A percentile compares a stretch with the other conserved stretches of the same genome.
These are phyloP conservation scores for Phytophthora sp. DNA, from an alignment of 352 stramenopile genomes.

Conservation along the genomic window DNA sequence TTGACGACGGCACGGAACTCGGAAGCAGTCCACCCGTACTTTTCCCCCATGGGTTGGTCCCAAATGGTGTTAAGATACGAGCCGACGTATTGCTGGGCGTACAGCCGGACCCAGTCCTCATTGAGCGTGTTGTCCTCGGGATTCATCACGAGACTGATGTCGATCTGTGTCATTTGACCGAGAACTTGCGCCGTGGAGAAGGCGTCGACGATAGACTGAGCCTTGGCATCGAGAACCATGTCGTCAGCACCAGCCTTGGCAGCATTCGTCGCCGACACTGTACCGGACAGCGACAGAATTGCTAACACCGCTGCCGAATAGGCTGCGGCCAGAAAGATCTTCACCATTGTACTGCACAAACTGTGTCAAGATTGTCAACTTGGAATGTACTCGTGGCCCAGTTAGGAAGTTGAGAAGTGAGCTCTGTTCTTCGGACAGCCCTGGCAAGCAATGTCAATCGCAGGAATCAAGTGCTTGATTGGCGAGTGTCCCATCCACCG, in stretches of 20 bases:
- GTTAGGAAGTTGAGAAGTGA: conserved; percentile 31
- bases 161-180: conserved; percentile 91
- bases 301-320: conserved; percentile 3
- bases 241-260: conserved; percentile 8
- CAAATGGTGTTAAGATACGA: conserved; percentile 88
- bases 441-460: conserved; percentile 8
- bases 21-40: conserved; percentile 52
- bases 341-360: conserved; percentile 18
- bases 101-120: conserved; percentile 55
- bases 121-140: conserved; percentile 63
- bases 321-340: conserved; percentile 16
- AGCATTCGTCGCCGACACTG: conserved; percentile 10
- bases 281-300: conserved; percentile 6
- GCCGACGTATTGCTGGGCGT: conserved; percentile 79
- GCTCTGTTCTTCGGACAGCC: conserved; percentile 2
- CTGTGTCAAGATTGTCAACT: conserved; percentile 5
- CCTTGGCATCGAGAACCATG: conserved; percentile 13
- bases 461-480: conserved; percentile 2
- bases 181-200: conserved; percentile 51
- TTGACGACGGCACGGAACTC: conserved; percentile 71
- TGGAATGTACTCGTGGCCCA: conserved; percentile 18
- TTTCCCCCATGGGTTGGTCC: conserved; percentile 39
- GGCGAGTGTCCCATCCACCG: conserved; percentile 20
- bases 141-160: conserved; percentile 76
- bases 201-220: conserved; percentile 30